Percentiles rank a stretch among this genome's conserved stretches.
Evolutionary conservation across 2,329 filamentous ascomycete species (phyloP).

Genomic region (Dothistroma pini): DNA sequence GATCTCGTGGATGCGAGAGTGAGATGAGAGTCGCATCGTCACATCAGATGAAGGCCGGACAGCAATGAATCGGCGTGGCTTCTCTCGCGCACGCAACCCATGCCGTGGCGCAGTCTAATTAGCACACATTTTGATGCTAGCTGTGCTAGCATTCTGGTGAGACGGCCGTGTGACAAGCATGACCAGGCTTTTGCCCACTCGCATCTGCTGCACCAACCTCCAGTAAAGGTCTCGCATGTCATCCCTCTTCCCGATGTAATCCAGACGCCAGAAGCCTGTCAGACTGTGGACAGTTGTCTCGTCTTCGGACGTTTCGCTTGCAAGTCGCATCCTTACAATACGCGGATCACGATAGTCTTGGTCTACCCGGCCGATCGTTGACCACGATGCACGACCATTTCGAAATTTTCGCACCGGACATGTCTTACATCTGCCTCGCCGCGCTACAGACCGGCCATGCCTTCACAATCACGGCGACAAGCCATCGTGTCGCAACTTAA

Average conservation of each 20-base stretch:
- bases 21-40: background rate
- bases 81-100: constrained; percentile 6
- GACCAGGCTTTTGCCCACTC: background rate
- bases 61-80: background rate
- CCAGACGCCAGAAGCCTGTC: background rate
- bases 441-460: background rate
- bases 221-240: background rate
- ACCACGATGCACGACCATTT: background rate
- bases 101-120: constrained; percentile 4
- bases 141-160: background rate
- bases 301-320: background rate
- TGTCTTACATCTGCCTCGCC: background rate
- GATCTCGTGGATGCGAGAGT: background rate
- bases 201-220: background rate
- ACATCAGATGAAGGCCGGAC: background rate
- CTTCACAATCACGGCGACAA: background rate
- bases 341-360: background rate
- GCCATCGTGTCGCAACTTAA: background rate
- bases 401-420: background rate
- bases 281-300: background rate
- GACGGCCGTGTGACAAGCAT: constrained; percentile 1
- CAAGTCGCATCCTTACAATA: background rate
- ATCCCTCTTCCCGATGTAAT: background rate
- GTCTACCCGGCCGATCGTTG: background rate
- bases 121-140: background rate